Evolutionary conservation across 2,329 filamentous ascomycete genomes (phyloP).

Genomic region (Cercospora sesami): DNA sequence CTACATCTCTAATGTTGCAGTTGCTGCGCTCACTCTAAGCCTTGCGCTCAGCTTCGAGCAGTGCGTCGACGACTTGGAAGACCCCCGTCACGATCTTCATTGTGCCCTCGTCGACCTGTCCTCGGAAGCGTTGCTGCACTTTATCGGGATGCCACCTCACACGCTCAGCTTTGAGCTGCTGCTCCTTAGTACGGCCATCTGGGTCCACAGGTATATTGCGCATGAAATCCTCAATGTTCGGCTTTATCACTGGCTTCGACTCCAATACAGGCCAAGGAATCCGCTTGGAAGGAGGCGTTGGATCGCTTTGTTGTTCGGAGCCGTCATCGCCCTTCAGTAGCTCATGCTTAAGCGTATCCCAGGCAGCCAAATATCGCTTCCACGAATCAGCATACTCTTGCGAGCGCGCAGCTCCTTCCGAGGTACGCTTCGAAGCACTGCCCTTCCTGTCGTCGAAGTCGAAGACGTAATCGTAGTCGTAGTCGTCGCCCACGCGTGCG

Average conservation of each 20-base stretch:
- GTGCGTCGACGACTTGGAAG: slow-evolving; percentile 80
- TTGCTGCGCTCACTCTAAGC: background rate
- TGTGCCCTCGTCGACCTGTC: slow-evolving; percentile 66
- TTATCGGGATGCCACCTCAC: slow-evolving; percentile 98
- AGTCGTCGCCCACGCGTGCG: slow-evolving; percentile 50
- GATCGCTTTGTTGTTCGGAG: background rate
- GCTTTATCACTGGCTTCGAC: slow-evolving; percentile 57
- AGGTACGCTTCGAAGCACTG: slow-evolving; percentile 17
- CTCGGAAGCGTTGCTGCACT: slow-evolving; percentile 84
- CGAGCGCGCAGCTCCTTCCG: background rate
- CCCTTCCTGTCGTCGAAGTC: slow-evolving; percentile 23
- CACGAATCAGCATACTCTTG: slow-evolving; percentile 34
- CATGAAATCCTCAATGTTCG: slow-evolving; percentile 70
- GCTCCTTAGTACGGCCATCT: slow-evolving; percentile 38
- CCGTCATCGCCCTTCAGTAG: slow-evolving; percentile 17
- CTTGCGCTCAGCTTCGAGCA: slow-evolving; percentile 34
- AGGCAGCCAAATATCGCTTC: slow-evolving; percentile 33
- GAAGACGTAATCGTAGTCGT: slow-evolving; percentile 39
- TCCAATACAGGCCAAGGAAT: slow-evolving; percentile 74
- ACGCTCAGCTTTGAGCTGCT: slow-evolving; percentile 75
- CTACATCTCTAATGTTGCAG: background rate
- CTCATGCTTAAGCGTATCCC: slow-evolving; percentile 36
- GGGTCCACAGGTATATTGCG: slow-evolving; percentile 49
- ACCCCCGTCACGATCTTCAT: slow-evolving; percentile 82
- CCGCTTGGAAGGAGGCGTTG: slow-evolving; percentile 33